Evolutionary conservation across 1,284 basidiomycete species (phyloP).

Genomic region (Caloboletus firmus): DNA sequence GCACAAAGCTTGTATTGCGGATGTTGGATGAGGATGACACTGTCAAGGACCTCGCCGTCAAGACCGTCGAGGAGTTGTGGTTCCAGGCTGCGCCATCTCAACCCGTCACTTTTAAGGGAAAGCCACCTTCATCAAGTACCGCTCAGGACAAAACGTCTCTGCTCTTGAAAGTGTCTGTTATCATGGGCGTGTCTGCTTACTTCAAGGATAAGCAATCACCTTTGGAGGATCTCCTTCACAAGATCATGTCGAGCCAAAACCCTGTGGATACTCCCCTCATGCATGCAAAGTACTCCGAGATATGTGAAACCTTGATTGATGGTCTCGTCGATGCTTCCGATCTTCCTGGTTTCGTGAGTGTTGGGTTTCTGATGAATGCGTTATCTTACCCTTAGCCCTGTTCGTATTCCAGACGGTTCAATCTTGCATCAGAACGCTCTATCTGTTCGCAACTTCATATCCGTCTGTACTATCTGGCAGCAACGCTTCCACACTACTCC

Average conservation of each 20-base stretch:
- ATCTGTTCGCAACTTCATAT: conserved; percentile 78
- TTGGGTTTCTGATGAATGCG: not conserved
- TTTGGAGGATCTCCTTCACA: conserved; percentile 81
- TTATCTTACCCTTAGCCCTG: not conserved
- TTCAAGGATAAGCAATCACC: conserved; percentile 83
- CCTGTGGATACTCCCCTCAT: conserved; percentile 44
- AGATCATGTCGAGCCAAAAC: conserved; percentile 58
- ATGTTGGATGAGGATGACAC: conserved; percentile 91
- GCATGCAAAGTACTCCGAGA: conserved; percentile 66
- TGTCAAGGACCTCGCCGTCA: conserved; percentile 88
- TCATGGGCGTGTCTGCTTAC: conserved; percentile 82
- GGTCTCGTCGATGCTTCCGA: conserved; percentile 83
- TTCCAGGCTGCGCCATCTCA: conserved; percentile 50
- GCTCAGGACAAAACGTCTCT: conserved; percentile 51
- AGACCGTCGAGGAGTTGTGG: conserved; percentile 88
- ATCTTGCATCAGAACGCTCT: conserved; percentile 82
- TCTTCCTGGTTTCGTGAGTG: conserved; percentile 72
- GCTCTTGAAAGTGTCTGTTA: conserved; percentile 66
- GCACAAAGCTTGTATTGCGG: conserved; percentile 78
- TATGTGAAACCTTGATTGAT: conserved; percentile 84
- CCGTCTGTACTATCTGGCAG: conserved; percentile 78
- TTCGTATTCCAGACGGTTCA: conserved; percentile 60
- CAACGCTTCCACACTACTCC: conserved; percentile 80
- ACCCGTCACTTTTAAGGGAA: conserved; percentile 39
- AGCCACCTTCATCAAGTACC: conserved; percentile 29